Evolutionary conservation across 345 rosid genomes (phyloP), one percentile per base, ranked within the genome.

Genomic region (Camelina laxa): DNA sequence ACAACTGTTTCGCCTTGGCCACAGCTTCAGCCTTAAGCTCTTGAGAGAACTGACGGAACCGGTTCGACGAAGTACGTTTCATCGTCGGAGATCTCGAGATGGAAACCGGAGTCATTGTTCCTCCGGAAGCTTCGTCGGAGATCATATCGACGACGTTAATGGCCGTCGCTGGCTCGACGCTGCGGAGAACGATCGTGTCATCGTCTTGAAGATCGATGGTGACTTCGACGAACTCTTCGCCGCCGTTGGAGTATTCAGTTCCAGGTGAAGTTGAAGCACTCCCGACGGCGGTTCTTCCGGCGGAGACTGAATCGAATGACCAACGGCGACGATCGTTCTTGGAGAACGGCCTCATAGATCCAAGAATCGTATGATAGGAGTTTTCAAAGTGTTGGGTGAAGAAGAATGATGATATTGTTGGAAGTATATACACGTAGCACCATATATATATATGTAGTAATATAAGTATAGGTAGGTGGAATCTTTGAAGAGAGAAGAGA

Each of bases 11-110:
- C 30, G 99, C 99, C 63, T 95, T 95, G 0, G 97, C 97, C 4
- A 90, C 97, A 0, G 97, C 99, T 65, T 95, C 99, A 16, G 96
- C 96, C 67, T 91, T 95, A 15, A 95, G 79, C 84, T 95, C 99
- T 62, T 95, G 99, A 0, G 99, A 95, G 60, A 90, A 85, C 51
- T 92, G 99, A 53, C 87, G 73, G 42, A 95, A 7, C 39, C 79
- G 76, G 53, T 36, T 82, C 17, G 97, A 90, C 3, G 97, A 88
- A 65, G 85, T 90, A 20, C 99, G 83, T 65, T 79, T 81, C 45
- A 90, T 87, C 42, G 83, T 78, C 76, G 97, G 87, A n/a, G 99
- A 94, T 72, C 87, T 73, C 17, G 97, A 84, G 9, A 75, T 75
- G 22, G 90, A 83, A 5, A 77, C 85, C 4, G 97, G 78, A 66